phyloP scores from a whole-genome alignment of 106 monocot genomes.

The Dactylorhiza incarnata region DNA sequence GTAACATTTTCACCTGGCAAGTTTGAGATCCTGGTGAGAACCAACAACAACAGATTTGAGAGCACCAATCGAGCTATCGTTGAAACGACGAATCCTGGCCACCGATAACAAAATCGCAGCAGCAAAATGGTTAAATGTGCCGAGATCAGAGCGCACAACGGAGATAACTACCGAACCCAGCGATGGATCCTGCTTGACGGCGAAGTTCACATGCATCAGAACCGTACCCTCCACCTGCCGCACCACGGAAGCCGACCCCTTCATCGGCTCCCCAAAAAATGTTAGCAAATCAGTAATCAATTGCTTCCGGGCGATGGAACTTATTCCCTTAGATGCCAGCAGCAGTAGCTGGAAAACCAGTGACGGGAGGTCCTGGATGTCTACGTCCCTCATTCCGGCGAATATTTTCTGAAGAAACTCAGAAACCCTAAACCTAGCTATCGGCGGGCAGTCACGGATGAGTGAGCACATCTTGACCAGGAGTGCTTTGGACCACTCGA shows the following conservation, averaged over 20 bases:
- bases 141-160: constrained; percentile 22
- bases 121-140: constrained; percentile 57
- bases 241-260: constrained; percentile 41
- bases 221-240: constrained; percentile 82
- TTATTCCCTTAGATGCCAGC: constrained; percentile 59
- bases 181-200: constrained; percentile 86
- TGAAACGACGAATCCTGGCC: constrained; percentile 65
- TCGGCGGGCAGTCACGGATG: constrained; percentile 42
- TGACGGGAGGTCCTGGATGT: constrained; percentile 80
- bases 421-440: constrained; percentile 11
- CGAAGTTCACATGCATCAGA: constrained; percentile 87
- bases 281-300: constrained; percentile 49
- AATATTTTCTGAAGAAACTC: constrained; percentile 60
- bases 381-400: constrained; percentile 36
- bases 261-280: constrained; percentile 47
- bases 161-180: constrained; percentile 62
- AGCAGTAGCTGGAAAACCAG: constrained; percentile 80
- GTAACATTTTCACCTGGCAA: constrained; percentile 41
- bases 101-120: constrained; percentile 63
- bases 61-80: constrained; percentile 39
- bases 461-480: constrained; percentile 52
- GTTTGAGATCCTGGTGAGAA: constrained; percentile 34
- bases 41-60: constrained; percentile 34
- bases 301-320: constrained; percentile 14
- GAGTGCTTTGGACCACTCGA: constrained; percentile 50